phyloP scores from a whole-genome alignment of 257 asterid species.

The Jacaranda mimosifolia region DNA sequence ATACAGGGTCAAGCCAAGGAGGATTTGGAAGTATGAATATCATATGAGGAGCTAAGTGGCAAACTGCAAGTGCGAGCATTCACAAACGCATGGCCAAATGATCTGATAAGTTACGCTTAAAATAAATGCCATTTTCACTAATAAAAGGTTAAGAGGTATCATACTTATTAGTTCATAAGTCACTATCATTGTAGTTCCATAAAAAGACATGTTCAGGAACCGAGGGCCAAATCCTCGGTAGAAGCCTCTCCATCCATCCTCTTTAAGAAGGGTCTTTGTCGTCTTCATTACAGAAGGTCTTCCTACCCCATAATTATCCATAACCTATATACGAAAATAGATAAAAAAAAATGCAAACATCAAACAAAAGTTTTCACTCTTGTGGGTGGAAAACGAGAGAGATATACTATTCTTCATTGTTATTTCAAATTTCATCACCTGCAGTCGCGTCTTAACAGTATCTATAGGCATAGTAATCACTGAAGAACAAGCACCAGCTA shows the following conservation, averaged over 20 bases:
- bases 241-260: slow-evolving; percentile 96
- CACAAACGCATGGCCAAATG: too few species aligned
- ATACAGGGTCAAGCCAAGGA: too few species aligned
- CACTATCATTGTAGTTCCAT: slow-evolving; percentile 93
- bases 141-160: slow-evolving; percentile 23
- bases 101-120: too few species aligned
- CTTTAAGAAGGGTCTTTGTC: slow-evolving; percentile 64
- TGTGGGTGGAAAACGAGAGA: not conserved
- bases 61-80: too few species aligned
- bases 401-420: not conserved
- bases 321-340: slow-evolving; percentile 62
- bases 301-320: slow-evolving; percentile 87
- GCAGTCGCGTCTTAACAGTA: slow-evolving; percentile 89
- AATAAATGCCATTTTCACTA: not conserved
- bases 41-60: too few species aligned
- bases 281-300: slow-evolving; percentile 89
- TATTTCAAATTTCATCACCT: slow-evolving; percentile 54
- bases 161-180: slow-evolving; percentile 91
- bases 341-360: not conserved
- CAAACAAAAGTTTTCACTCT: not conserved
- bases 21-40: too few species aligned
- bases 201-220: slow-evolving; percentile 86
- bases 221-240: slow-evolving; percentile 95
- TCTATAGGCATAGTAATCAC: slow-evolving; percentile 83
- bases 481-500: slow-evolving; percentile 93